Conservation (phyloP, 176 grass and related monocot species). For the Elymus sibiricus region DNA sequence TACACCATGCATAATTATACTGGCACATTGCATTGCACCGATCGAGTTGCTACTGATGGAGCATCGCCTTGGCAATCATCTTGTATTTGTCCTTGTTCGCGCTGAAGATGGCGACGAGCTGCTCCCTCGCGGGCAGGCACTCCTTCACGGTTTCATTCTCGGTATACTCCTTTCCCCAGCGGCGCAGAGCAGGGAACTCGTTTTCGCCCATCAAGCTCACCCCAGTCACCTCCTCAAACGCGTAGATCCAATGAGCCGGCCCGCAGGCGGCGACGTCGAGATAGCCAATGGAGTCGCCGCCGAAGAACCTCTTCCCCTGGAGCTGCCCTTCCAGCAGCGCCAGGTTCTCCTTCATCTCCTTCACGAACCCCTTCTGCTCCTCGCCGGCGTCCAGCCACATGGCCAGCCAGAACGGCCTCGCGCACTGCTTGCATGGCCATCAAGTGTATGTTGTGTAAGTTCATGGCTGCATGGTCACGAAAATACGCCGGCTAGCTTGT, state of each 20-base stretch:
- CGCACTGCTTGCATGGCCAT: not conserved
- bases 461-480: too few species aligned
- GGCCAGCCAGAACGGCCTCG: not conserved
- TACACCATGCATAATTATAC: not conserved
- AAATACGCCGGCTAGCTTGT: too few species aligned
- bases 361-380: not conserved
- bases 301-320: not conserved
- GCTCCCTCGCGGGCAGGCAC: not conserved
- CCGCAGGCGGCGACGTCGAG: not conserved
- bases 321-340: not conserved
- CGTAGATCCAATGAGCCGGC: not conserved
- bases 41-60: not conserved
- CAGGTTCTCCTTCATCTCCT: not conserved
- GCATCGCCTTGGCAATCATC: not conserved
- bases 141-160: not conserved
- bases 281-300: not conserved
- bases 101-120: not conserved
- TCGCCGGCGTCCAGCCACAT: not conserved
- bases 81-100: not conserved
- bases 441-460: not conserved
- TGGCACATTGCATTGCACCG: too few species aligned
- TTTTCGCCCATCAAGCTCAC: not conserved
- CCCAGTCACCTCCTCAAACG: not conserved
- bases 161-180: not conserved
- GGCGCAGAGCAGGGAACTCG: not conserved